Conservation (phyloP, 805 yeast species). For the Candida sanyiensis region DNA sequence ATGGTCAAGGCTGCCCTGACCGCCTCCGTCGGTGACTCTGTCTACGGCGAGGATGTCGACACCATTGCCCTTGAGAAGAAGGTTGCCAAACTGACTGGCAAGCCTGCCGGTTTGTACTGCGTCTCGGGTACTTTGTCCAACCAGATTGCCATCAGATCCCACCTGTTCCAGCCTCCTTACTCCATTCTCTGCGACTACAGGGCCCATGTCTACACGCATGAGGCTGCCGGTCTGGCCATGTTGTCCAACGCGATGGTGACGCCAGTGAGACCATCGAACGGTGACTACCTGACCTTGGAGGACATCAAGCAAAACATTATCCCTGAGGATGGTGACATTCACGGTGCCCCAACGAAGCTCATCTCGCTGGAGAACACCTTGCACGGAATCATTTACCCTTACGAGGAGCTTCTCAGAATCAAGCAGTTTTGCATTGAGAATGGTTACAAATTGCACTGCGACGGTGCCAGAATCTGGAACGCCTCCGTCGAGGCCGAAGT, state of each 20-base stretch:
- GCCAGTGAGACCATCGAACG: slow-evolving; percentile 75
- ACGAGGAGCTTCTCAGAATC: slow-evolving; percentile 71
- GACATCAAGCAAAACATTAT: slow-evolving; percentile 58
- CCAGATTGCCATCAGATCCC: slow-evolving; percentile 80
- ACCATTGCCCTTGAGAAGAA: slow-evolving; percentile 59
- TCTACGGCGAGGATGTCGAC: slow-evolving; percentile 74
- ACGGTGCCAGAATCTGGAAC: slow-evolving; percentile 93
- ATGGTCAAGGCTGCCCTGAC: slow-evolving; percentile 59
- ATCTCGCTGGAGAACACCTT: slow-evolving; percentile 84
- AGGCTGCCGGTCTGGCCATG: slow-evolving; percentile 89
- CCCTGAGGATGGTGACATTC: slow-evolving; percentile 78
- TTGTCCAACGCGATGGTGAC: slow-evolving; percentile 89
- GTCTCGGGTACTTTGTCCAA: slow-evolving; percentile 89
- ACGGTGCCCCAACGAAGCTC: slow-evolving; percentile 81
- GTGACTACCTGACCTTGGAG: slow-evolving; percentile 69
- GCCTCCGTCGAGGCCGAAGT: slow-evolving; percentile 59
- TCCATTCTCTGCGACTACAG: slow-evolving; percentile 79
- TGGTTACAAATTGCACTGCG: slow-evolving; percentile 67
- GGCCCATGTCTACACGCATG: slow-evolving; percentile 76
- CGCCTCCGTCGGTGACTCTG: slow-evolving; percentile 78
- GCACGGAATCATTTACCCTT: slow-evolving; percentile 76
- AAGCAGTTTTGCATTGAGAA: slow-evolving; percentile 61
- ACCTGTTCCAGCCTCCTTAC: slow-evolving; percentile 77
- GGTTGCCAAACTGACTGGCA: slow-evolving; percentile 68
- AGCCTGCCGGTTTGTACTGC: slow-evolving; percentile 76